Percentiles rank a stretch among this genome's conserved stretches.
Evolutionary conservation across 345 rosid species (phyloP).

Genomic region (Populus pruinosa): DNA sequence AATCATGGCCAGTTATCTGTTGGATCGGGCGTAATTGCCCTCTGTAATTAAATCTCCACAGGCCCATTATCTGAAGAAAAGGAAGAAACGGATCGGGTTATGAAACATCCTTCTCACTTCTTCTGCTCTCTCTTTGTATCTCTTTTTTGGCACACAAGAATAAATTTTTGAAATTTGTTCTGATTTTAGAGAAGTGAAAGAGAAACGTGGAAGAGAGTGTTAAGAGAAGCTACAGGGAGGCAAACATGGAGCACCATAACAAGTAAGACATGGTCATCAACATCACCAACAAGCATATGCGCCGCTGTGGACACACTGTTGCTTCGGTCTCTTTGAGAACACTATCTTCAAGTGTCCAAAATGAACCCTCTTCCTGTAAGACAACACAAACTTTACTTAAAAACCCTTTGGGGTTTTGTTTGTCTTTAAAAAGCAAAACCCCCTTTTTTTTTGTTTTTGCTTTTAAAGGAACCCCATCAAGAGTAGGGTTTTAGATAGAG

Average conservation of each 20-base stretch:
- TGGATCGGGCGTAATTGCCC: background rate
- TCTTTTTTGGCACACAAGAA: background rate
- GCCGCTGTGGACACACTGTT: slow-evolving; percentile 67
- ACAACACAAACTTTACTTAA: background rate
- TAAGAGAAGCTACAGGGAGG: slow-evolving; percentile 28
- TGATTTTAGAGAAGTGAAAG: background rate
- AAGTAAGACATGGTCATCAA: slow-evolving; percentile 20
- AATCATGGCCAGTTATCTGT: too few relatives aligned
- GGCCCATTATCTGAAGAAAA: background rate
- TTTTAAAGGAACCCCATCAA: background rate
- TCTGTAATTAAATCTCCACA: background rate
- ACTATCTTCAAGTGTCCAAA: slow-evolving; percentile 74
- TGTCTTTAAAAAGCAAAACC: background rate
- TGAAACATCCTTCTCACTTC: background rate
- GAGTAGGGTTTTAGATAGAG: background rate
- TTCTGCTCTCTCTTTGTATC: background rate
- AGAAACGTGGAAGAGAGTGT: slow-evolving; percentile 46
- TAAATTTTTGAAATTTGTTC: background rate
- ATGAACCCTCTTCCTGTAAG: slow-evolving; percentile 92
- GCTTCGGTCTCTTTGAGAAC: slow-evolving; percentile 88
- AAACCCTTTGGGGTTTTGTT: background rate
- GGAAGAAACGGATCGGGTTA: background rate
- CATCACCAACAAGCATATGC: slow-evolving; percentile 25
- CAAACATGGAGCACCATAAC: slow-evolving; percentile 38
- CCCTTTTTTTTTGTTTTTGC: background rate